Evolutionary conservation across 2,329 filamentous ascomycete species (phyloP).

Genomic region (Calonectria crousiana): DNA sequence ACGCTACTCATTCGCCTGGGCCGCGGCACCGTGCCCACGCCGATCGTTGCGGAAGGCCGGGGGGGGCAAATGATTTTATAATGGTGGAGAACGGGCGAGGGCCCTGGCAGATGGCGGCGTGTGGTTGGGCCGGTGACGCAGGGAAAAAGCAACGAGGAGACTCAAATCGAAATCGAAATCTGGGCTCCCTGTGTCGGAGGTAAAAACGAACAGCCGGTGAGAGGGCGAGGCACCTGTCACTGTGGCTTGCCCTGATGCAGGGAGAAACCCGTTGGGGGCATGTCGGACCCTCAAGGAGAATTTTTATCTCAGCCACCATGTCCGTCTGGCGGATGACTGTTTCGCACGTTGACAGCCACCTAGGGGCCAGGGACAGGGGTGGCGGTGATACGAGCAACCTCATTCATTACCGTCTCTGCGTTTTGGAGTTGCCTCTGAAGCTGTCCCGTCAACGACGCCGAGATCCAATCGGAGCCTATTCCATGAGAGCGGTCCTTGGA

Average conservation of each 20-base stretch:
- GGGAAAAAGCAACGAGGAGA: slow-evolving; percentile 3
- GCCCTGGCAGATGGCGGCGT: slow-evolving; percentile 3
- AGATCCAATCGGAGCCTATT: slow-evolving; percentile 43
- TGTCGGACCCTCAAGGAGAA: slow-evolving; percentile 20
- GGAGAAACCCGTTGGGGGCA: slow-evolving; percentile 12
- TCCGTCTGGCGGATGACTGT: not conserved
- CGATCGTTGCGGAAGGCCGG: slow-evolving; percentile 42
- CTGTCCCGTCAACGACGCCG: slow-evolving; percentile 17
- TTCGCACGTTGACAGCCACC: slow-evolving; percentile 24
- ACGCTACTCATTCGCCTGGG: slow-evolving; percentile 28
- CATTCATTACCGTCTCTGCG: slow-evolving; percentile 1
- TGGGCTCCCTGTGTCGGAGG: slow-evolving; percentile 21
- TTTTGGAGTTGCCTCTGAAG: slow-evolving; percentile 20
- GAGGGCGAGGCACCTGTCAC: not conserved
- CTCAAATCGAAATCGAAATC: slow-evolving; percentile 20
- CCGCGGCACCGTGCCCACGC: slow-evolving; percentile 40
- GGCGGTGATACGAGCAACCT: slow-evolving; percentile 23
- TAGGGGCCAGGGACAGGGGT: slow-evolving; percentile 18
- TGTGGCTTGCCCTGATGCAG: slow-evolving; percentile 7
- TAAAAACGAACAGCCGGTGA: slow-evolving; percentile 22
- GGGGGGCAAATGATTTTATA: slow-evolving; percentile 13
- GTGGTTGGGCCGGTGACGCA: slow-evolving; percentile 7
- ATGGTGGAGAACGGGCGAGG: slow-evolving; percentile 16
- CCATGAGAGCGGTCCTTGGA: slow-evolving; percentile 40
- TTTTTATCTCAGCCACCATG: slow-evolving; percentile 26